Evolutionary conservation across 495 filamentous ascomycete species (phyloP).

Genomic region (Cairneyella variabilis): DNA sequence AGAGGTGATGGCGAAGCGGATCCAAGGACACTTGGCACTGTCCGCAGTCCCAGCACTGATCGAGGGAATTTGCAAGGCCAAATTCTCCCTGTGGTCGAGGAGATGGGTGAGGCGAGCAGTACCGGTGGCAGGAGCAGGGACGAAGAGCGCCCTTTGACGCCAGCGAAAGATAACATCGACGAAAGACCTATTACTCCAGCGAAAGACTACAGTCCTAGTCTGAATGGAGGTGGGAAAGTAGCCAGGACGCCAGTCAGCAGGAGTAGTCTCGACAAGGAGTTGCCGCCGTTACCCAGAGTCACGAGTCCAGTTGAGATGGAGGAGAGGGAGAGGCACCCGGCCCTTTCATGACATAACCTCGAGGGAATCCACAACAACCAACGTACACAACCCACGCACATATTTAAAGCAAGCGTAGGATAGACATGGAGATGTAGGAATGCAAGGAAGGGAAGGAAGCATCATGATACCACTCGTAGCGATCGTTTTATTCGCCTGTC

Average conservation of each 20-base stretch:
- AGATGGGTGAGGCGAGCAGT: conserved; percentile 78
- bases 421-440: neutral
- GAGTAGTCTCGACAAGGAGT: conserved; percentile 25
- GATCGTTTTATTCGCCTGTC: conserved; percentile 7
- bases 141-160: conserved; percentile 15
- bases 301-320: conserved; percentile 7
- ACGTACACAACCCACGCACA: neutral
- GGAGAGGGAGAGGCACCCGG: neutral
- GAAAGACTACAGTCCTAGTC: conserved; percentile 20
- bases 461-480: conserved; percentile 22
- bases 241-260: conserved; percentile 15
- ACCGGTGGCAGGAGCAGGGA: conserved; percentile 24
- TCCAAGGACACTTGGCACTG: conserved; percentile 42
- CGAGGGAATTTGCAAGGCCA: conserved; percentile 51
- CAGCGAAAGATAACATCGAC: conserved; percentile 17
- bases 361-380: neutral
- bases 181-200: conserved; percentile 21
- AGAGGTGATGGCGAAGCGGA: conserved; percentile 50
- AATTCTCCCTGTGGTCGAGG: conserved; percentile 88
- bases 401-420: neutral
- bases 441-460: conserved; percentile 1
- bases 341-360: neutral
- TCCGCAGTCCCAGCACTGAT: conserved; percentile 49
- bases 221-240: neutral
- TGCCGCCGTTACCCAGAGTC: conserved; percentile 20